Evolutionary conservation across 2,329 filamentous ascomycete species (phyloP), one percentile per base, ranked within the genome.

Genomic region (Ilyonectria robusta): DNA sequence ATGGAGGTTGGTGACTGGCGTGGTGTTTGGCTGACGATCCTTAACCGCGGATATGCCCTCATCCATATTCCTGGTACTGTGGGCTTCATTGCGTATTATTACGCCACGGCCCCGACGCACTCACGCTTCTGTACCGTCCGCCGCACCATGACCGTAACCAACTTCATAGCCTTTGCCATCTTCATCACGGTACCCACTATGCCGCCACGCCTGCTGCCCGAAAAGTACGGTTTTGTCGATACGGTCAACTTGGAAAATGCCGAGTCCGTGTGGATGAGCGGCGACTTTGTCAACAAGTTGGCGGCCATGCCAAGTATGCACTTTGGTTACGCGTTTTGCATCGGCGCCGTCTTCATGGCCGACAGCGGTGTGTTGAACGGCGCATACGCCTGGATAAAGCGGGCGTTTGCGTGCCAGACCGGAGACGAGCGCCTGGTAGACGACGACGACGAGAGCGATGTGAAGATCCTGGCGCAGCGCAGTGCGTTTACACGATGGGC

Each of bases 31-130:
- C 85, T 93, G 84, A 86, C 82, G 67, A 90, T 86, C 85, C 91
- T 89, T 66, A 93, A 92, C 79, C 86, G 90, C 75, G 86, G 87
- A 23, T 93, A 92, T 80, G 92, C 90, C 9, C 92, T 92, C 78
- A 91, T 93, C 72, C 91, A 93, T 79, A 92, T 93, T 68, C 91
- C 91, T 1, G 91, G 90, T 21, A 92, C 90, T 2, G 92, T 93
- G 66, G 84, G 90, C 35, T 93, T 92, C 72, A 76, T 81, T 9
- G 78, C 83, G 44, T 87, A 88, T 78, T 84, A 92, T 6, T 93
- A 89, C 79, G 90, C 90, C 80, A 87, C 90, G 76, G 92, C 89
- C 48, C 91, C 88, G 35, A 89, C 87, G 4, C 84, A 85, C 57
- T 86, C 86, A 72, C 81, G 84, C 19, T 89, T 87, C 76, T 84